Evolutionary conservation across 2,329 filamentous ascomycete genomes (phyloP), one percentile per base, ranked within the genome.

Genomic region (Blastomyces silverae): DNA sequence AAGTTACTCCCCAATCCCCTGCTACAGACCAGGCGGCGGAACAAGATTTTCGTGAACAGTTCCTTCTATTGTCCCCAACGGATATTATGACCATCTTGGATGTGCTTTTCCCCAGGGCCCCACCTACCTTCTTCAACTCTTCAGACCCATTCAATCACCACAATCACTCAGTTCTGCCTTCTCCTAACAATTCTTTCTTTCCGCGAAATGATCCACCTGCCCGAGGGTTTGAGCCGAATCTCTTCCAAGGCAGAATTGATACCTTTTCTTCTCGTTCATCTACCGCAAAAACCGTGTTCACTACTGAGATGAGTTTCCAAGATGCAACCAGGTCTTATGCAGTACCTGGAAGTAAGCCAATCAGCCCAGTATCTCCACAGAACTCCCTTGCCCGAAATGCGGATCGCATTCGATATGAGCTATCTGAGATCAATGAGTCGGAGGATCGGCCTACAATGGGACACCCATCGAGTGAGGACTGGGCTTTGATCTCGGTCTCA

Each of bases 11-110:
- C 46, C 44, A 63, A 11, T 55, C 22, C 34, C 63, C 67, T 55
- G 62, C 48, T 56, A 44, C 62, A 37, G 62, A 53, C 28, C 15
- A 61, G 61, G 5, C 53, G 53, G 28, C 46, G 34, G n/a, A 64
- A 28, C 89, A 87, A 63, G 87, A 90, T 67, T 88, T 87, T 6
- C 90, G 88, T 60, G 62, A 63, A 52, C 64, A 39, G 48, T 63
- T 65, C 37, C 56, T 68, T 20, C 64, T 63, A 50, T 78, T 96
- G 69, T 90, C 89, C 72, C 86, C 90, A 46, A 84, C 89, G 52
- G 92, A 97, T 74, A 80, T 96, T 69, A 81, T 89, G 46, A 92
- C 90, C 2, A 79, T 96, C 70, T 85, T 95, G 67, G 91, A 94
- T 74, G 88, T 89, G 13, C 83, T 97, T 17, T 96, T 92, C 72